phyloP scores from a whole-genome alignment of 164 flowering plant species.

The Piper longum region DNA sequence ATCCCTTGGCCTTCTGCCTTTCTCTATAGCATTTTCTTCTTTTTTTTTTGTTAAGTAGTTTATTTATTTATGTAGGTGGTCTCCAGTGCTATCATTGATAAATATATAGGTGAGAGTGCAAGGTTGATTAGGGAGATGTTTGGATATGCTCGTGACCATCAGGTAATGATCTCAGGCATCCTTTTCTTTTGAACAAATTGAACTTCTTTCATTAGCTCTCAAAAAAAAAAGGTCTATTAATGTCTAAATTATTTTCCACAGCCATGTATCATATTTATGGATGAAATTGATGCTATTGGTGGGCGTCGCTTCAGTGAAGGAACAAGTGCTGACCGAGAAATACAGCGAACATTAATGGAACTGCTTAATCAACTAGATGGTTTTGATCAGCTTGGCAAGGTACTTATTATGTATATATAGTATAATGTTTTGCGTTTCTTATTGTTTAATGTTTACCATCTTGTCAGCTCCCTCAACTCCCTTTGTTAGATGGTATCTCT shows the following conservation, averaged over 20 bases:
- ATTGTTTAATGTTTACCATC: too few species aligned
- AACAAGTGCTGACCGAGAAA: conserved; percentile 93
- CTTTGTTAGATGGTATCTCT: not conserved
- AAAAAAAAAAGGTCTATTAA: conserved; percentile 1
- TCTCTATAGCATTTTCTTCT: not conserved
- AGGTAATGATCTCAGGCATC: conserved; percentile 28
- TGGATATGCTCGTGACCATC: conserved; percentile 94
- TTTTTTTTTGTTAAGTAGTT: not conserved
- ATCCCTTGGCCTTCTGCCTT: not conserved
- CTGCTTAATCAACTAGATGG: conserved; percentile 96
- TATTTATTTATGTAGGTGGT: conserved; percentile 44
- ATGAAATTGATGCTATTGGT: conserved; percentile 97
- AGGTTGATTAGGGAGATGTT: conserved; percentile 91
- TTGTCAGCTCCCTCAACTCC: not conserved
- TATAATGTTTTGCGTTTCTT: not conserved
- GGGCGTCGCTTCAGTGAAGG: conserved; percentile 95
- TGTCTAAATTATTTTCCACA: conserved; percentile 8
- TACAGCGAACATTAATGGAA: conserved; percentile 91
- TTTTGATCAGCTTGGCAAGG: conserved; percentile 89
- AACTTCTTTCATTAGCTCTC: too few species aligned
- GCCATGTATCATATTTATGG: conserved; percentile 99
- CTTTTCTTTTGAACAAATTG: not conserved
- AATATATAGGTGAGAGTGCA: conserved; percentile 97
- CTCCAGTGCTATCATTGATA: conserved; percentile 90
- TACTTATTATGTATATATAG: conserved; percentile 5